Evolutionary conservation across 1,139 yeast species (phyloP), one percentile per base, ranked within the genome.

Genomic region (Zygoascus sp.): DNA sequence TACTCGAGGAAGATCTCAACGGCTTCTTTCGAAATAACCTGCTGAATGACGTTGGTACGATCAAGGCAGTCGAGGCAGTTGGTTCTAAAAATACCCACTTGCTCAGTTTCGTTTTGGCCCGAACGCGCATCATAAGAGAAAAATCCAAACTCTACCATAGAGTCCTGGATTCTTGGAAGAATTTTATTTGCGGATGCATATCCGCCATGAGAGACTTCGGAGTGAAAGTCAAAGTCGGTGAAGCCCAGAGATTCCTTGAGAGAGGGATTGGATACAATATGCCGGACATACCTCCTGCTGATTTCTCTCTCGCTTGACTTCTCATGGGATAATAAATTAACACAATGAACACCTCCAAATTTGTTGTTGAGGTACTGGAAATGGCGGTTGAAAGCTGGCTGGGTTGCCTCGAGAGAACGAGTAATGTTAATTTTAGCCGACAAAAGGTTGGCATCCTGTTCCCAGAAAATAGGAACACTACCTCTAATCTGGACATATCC

Each of bases 381-480:
- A 66, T 94, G 99, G 50, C 76, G 75, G 55, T 85, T 81, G 60
- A 92, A 90, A 1, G 92, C 80, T 0, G 96, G 95, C 59, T 88
- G 96, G 0, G 97, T 82, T 0, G 97, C 98, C 55, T 89, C 97
- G 22, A 77, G 67, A 1, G 96, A 86, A 58, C 98, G 74, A 0
- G 97, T 89, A 10, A 94, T 75, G 32, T 86, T 84, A 44, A 92
- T 87, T 63, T 90, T 92, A 15, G 92, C 83, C 41, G 80, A 62
- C n/a, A 82, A 69, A 47, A 82, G 67, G 10, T 87, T 83, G 1
- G 95, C 81, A 59, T 90, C 97, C 64, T 94, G 99, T 63, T 94
- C 98, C 98, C 98, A 94, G 62, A 94, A 94, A 1, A 94, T 75
- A 0, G 99, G 98, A 2, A 92, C 92, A 13, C 96, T 85, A 2